Evolutionary conservation across 805 yeast species (phyloP).

Genomic region (Cyberlindnera mycetangii): DNA sequence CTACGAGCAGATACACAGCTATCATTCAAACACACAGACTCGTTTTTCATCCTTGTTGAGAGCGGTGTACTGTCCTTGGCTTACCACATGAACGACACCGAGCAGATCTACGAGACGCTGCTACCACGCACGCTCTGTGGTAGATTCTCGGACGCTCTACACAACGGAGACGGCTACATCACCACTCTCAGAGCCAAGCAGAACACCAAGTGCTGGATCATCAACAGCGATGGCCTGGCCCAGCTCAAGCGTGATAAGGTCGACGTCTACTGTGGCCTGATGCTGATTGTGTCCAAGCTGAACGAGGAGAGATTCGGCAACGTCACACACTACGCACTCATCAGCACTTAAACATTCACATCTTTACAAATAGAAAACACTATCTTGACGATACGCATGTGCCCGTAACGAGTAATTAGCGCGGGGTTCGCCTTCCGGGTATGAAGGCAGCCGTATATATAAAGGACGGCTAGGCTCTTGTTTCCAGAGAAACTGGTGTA

Average conservation of each 20-base stretch:
- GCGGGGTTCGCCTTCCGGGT: too few relatives aligned
- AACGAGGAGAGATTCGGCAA: constrained; percentile 71
- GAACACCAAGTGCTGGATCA: constrained; percentile 67
- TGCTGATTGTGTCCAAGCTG: constrained; percentile 57
- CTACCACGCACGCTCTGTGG: constrained; percentile 60
- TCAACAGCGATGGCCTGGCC: constrained; percentile 45
- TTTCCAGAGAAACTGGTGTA: too few relatives aligned
- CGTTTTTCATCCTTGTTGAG: constrained; percentile 55
- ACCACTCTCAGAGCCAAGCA: constrained; percentile 53
- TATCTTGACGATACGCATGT: too few relatives aligned
- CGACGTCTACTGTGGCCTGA: constrained; percentile 60
- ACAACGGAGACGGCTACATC: constrained; percentile 37
- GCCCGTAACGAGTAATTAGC: too few relatives aligned
- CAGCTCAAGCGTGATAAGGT: constrained; percentile 47
- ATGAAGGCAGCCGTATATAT: not conserved
- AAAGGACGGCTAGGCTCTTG: too few relatives aligned
- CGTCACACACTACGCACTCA: constrained; percentile 70
- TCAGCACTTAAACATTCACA: constrained; percentile 39
- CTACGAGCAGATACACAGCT: constrained; percentile 53
- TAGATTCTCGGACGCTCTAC: constrained; percentile 25
- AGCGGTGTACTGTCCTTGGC: constrained; percentile 51
- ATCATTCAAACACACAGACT: constrained; percentile 24
- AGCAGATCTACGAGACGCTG: constrained; percentile 40
- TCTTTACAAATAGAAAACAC: not conserved
- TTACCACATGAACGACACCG: constrained; percentile 38